Evolutionary conservation across 441 rosid species (phyloP), one percentile per base, ranked within the genome.

Genomic region (Populus hybrid): DNA sequence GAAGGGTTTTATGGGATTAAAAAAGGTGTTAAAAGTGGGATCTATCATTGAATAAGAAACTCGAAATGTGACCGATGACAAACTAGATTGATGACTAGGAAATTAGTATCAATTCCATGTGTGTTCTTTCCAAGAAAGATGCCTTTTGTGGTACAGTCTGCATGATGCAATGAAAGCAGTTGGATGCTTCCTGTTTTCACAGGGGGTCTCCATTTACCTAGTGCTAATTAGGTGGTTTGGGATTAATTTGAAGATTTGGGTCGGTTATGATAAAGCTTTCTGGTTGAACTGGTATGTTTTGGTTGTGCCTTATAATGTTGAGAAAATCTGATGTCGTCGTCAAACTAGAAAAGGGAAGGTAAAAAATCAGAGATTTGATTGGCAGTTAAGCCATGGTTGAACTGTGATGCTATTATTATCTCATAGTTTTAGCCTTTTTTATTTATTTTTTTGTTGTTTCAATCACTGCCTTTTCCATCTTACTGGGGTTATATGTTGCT

Each of bases 401-500:
- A 57, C 9, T 36, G 18, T 54, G 16, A 18, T 35, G 40, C 16
- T 24, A 10, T 5, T 70, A 16, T 70, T 59, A 20, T 12, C 21
- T 77, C 26, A 38, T 63, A 28, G 57, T 54, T 35, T 16, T 30
- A 30, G 32, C 8, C 57, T 50, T 28, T 34, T 34, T 6, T 18
- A 20, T 16, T 20, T 36, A 8, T 10, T 30, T 63, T 74, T 38
- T 38, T 30, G 32, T 30, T 30, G 32, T 30, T 30, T 30, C 32
- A 30, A 2, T 23, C 0, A 21, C 14, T 5, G 20, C 70, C 14
- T 30, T 61, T 65, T 71, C 35, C 10, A 68, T 71, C 30, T 42
- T 79, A 65, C 70, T 82, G 67, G 54, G 72, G 78, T 69, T 80
- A 24, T 67, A 30, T 30, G 59, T 75, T 80, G 38, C 72, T 77